Evolutionary conservation across 768 basidiomycete species (phyloP), one percentile per base, ranked within the genome.

Genomic region (Lentinus tigrinus): DNA sequence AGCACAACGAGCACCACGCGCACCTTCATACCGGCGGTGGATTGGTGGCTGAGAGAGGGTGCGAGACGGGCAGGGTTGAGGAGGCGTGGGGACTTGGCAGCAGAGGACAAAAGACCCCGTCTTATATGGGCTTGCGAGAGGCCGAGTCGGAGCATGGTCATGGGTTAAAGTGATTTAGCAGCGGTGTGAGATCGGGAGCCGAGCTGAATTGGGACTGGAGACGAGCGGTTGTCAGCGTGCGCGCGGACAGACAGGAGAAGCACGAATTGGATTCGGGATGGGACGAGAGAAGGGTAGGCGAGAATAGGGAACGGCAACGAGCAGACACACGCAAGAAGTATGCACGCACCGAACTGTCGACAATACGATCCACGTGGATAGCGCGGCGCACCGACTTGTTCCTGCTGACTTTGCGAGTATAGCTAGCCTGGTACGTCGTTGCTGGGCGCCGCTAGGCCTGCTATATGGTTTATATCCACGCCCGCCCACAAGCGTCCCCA

Each of bases 21-120:
- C 42, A 62, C 65, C 63, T 66, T 66, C 65, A 66, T 66, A 49
- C 58, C 58, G 58, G 58, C 54, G 21, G 43, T 24, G 40, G 37
- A 43, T 36, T 49, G 54, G 11, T 39, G 24, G 26, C n/a, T 52
- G 56, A 50, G 28, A 38, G 55, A 61, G 52, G 55, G 60, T 34
- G 56, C 52, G 37, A 57, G 55, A 19, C 59, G 59, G 28, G 59
- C 37, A 17, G 59, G 52, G 59, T 54, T 60, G 46, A 60, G 59
- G 47, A 60, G 59, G 59, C 59, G 59, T 60, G 59, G 54, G 59
- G 59, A 60, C 54, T 54, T 60, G 50, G 54, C 16, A 27, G 59
- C 37, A 19, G 50, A 47, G 54, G 59, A 52, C 36, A 61, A 47
- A 24, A 57, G 23, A 16, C 55, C 51, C 47, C 60, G 60, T 52